A percentile compares a stretch with the other conserved stretches of the same genome.
Evolutionary conservation across 371 early-diverging fungal genomes (phyloP).

Genomic region (Mortierella sp.): DNA sequence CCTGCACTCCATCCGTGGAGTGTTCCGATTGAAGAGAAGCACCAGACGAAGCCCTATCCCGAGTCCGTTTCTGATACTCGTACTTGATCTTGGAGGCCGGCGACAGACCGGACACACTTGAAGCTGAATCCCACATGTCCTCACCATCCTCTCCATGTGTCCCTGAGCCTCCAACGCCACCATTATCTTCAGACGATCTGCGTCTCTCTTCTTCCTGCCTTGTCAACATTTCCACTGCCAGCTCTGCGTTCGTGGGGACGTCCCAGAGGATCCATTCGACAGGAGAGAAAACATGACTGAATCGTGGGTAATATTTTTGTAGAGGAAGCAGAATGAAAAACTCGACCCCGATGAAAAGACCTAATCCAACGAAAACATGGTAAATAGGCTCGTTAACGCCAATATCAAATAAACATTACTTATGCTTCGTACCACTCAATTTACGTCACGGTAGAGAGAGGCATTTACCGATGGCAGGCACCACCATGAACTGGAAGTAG

Average conservation of each 20-base stretch:
- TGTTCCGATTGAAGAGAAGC: slow-evolving; percentile 1
- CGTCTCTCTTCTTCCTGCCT: slow-evolving; percentile 18
- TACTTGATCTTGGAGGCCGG: slow-evolving; percentile 46
- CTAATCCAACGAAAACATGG: slow-evolving; percentile 5
- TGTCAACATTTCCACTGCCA: slow-evolving; percentile 38
- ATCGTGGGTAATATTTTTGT: slow-evolving; percentile 38
- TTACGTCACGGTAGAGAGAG: not conserved
- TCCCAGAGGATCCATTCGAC: slow-evolving; percentile 51
- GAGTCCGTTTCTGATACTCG: slow-evolving; percentile 42
- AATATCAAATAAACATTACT: too few relatives aligned
- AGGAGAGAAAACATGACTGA: slow-evolving; percentile 49
- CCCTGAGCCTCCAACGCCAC: not conserved
- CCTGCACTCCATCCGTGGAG: not conserved
- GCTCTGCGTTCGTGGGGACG: slow-evolving; percentile 44
- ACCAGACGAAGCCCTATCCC: slow-evolving; percentile 15
- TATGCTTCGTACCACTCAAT: too few relatives aligned
- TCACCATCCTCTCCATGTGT: slow-evolving; percentile 5
- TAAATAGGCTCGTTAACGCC: too few relatives aligned
- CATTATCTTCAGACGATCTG: not conserved
- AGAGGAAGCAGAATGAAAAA: slow-evolving; percentile 43
- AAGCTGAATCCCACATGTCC: slow-evolving; percentile 8
- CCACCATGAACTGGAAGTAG: slow-evolving; percentile 32
- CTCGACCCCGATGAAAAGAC: slow-evolving; percentile 35
- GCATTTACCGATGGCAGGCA: slow-evolving; percentile 39
- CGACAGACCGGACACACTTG: slow-evolving; percentile 12